Conservation (phyloP, 2,329 filamentous ascomycete genomes). For the Diatrype stigma region DNA sequence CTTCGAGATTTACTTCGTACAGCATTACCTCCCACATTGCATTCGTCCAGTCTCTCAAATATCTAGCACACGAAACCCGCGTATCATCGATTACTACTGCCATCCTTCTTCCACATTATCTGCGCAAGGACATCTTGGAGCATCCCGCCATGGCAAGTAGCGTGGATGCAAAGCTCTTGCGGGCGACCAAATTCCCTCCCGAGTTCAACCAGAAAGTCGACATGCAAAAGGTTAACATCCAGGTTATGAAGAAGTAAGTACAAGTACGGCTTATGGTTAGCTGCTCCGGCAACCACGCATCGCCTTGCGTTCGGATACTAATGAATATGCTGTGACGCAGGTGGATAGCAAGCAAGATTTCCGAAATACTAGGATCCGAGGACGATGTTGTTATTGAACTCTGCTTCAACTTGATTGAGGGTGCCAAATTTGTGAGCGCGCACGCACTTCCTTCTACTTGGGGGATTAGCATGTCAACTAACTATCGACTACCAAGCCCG, state of each 20-base stretch:
- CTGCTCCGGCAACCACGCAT: neutral
- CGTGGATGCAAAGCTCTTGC: conserved; percentile 84
- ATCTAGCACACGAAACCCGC: too few species aligned
- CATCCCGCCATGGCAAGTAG: conserved; percentile 63
- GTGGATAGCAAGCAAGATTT: conserved; percentile 90
- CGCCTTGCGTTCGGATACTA: neutral
- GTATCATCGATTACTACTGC: too few species aligned
- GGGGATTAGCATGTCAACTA: conserved; percentile 4
- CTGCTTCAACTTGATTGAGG: conserved; percentile 66
- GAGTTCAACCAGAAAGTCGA: conserved; percentile 96
- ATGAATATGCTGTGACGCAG: conserved; percentile 42
- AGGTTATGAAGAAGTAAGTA: conserved; percentile 93
- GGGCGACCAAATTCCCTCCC: conserved; percentile 86
- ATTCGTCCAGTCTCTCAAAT: too few species aligned
- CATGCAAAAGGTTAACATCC: conserved; percentile 93
- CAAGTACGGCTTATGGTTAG: conserved; percentile 1
- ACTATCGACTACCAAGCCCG: conserved; percentile 58
- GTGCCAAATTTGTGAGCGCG: conserved; percentile 65
- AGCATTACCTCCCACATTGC: neutral
- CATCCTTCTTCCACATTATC: too few species aligned
- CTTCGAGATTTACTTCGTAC: neutral
- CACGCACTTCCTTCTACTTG: neutral
- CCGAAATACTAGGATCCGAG: conserved; percentile 82
- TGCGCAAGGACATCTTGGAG: neutral
- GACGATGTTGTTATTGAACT: conserved; percentile 96